Conservation (phyloP, 2,329 filamentous ascomycete species). For the Beauveria scarabaeidicola region DNA sequence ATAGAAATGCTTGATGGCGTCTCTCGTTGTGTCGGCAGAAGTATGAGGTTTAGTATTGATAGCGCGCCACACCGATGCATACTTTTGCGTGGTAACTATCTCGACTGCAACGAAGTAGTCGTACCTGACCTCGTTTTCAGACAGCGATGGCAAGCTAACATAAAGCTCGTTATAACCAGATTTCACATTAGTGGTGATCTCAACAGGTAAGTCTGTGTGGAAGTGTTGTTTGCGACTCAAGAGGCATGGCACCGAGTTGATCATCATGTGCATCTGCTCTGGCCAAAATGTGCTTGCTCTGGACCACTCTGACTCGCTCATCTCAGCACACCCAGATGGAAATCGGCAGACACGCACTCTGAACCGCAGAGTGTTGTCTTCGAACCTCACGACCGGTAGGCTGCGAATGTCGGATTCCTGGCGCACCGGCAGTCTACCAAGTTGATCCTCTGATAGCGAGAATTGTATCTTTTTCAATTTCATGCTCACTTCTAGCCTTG, state of each 20-base stretch:
- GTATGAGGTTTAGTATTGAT: not conserved
- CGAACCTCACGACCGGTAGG: not conserved
- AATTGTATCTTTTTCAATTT: not conserved
- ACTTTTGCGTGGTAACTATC: not conserved
- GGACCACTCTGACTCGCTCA: not conserved
- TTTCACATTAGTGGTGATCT: not conserved
- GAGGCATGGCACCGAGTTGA: not conserved
- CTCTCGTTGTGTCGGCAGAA: not conserved
- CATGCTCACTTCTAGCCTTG: not conserved
- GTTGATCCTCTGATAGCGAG: not conserved
- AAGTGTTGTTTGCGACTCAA: conserved; percentile 9
- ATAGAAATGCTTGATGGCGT: not conserved
- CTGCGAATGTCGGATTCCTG: not conserved
- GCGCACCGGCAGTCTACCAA: not conserved
- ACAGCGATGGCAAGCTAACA: conserved; percentile 3
- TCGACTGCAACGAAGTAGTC: conserved; percentile 4
- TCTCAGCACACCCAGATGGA: not conserved
- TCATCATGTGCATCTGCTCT: not conserved
- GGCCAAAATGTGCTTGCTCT: not conserved
- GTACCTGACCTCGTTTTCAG: not conserved
- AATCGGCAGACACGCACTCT: conserved; percentile 5
- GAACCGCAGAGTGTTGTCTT: conserved; percentile 1
- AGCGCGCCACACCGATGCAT: not conserved
- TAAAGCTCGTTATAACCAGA: not conserved
- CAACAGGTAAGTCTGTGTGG: conserved; percentile 1